Conservation (phyloP, 345 rosid species). For the Populus euphratica region DNA sequence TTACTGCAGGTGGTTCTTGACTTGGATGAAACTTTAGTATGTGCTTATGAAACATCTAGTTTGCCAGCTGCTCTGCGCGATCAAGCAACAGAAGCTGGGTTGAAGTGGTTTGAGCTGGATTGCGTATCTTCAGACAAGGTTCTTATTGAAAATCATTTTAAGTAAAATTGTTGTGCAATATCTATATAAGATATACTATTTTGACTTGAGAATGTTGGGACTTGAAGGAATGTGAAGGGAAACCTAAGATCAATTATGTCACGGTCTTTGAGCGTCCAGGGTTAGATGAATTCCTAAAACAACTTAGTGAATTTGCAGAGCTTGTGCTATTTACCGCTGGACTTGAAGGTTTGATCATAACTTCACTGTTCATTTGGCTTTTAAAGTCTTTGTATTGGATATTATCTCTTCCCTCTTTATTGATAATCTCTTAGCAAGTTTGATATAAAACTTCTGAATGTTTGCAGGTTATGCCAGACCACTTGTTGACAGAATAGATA, state of each 20-base stretch:
- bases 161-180: not conserved
- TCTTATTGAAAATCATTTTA: constrained; percentile 7
- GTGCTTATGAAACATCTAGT: constrained; percentile 87
- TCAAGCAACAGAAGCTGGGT: constrained; percentile 73
- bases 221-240: constrained; percentile 82
- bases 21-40: constrained; percentile 92
- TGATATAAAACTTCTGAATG: not conserved
- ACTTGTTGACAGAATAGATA: constrained; percentile 85
- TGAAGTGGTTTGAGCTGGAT: constrained; percentile 88
- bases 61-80: constrained; percentile 56
- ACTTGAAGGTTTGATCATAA: constrained; percentile 69
- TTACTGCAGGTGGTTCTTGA: constrained; percentile 84
- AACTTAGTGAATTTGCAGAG: constrained; percentile 76
- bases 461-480: constrained; percentile 90
- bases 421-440: not conserved
- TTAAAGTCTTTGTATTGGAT: not conserved
- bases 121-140: constrained; percentile 96
- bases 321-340: constrained; percentile 98
- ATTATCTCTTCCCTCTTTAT: not conserved
- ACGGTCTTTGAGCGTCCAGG: constrained; percentile 99
- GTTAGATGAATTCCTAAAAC: constrained; percentile 64
- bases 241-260: constrained; percentile 76
- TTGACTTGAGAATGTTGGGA: constrained; percentile 32
- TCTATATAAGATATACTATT: constrained; percentile 7
- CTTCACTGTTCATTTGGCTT: constrained; percentile 1